Conservation (phyloP, 306 rosid species). For the Abrus precatorius region DNA sequence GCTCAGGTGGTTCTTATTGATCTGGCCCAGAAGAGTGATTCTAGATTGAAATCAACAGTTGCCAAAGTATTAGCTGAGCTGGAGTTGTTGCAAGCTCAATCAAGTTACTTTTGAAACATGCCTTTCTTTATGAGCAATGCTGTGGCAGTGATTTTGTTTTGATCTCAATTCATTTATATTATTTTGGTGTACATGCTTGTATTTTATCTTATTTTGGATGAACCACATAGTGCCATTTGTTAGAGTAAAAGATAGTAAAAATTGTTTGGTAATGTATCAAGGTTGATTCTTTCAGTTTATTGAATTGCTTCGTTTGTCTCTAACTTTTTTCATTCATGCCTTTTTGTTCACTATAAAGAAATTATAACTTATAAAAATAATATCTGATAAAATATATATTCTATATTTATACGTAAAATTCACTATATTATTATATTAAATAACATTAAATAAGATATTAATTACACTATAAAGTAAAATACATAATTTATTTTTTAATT, state of each 20-base stretch:
- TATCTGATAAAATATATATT: too few relatives aligned
- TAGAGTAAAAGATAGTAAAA: conserved; percentile 27
- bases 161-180: conserved; percentile 41
- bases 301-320: not conserved
- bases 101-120: conserved; percentile 73
- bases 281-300: conserved; percentile 19
- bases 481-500: too few relatives aligned
- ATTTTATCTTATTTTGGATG: conserved; percentile 23
- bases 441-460: too few relatives aligned
- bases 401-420: too few relatives aligned
- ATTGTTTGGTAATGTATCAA: conserved; percentile 1
- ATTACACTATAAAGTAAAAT: too few relatives aligned
- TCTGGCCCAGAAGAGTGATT: conserved; percentile 77
- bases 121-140: conserved; percentile 28
- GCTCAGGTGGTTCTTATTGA: conserved; percentile 88
- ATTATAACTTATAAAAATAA: too few relatives aligned
- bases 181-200: conserved; percentile 48
- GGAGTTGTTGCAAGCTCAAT: conserved; percentile 78
- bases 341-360: not conserved
- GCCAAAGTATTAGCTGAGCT: conserved; percentile 80
- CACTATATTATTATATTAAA: too few relatives aligned
- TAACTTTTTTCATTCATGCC: not conserved
- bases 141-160: conserved; percentile 45
- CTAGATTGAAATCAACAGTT: conserved; percentile 74
- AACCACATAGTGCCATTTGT: conserved; percentile 18